Conservation (phyloP, 108 stramenopile genomes). For the Asterionellopsis glacialis region DNA sequence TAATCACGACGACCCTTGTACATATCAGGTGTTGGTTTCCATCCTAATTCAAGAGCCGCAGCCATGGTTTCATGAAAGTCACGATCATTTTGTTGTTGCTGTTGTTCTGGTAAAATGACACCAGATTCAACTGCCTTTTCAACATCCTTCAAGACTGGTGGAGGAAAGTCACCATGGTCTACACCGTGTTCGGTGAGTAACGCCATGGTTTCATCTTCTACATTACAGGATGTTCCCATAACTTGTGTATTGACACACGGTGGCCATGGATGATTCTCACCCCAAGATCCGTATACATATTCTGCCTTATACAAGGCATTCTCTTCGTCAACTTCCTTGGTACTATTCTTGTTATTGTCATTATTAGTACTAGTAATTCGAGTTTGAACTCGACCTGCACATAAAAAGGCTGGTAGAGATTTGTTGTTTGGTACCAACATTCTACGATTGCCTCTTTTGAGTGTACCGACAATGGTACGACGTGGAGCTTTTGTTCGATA, state of each 20-base stretch:
- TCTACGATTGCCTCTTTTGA: conserved; percentile 27
- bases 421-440: conserved; percentile 66
- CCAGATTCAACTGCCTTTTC: conserved; percentile 63
- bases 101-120: conserved; percentile 21
- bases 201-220: conserved; percentile 88
- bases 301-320: conserved; percentile 54
- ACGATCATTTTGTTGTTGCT: conserved; percentile 3
- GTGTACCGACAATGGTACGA: conserved; percentile 62
- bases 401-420: conserved; percentile 56
- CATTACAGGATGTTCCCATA: conserved; percentile 69
- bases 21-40: conserved; percentile 79
- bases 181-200: conserved; percentile 77
- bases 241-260: conserved; percentile 54
- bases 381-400: conserved; percentile 5
- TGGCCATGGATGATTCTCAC: conserved; percentile 59
- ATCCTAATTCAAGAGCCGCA: conserved; percentile 49
- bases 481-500: conserved; percentile 18
- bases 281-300: conserved; percentile 66
- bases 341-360: not conserved
- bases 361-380: not conserved
- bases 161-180: conserved; percentile 88
- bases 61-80: conserved; percentile 10
- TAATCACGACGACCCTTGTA: conserved; percentile 73
- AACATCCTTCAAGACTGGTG: conserved; percentile 64
- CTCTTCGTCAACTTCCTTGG: conserved; percentile 17